A percentile compares a stretch with the other conserved stretches of the same genome.
phyloP scores from a whole-genome alignment of 768 basidiomycete species.

The Boletus tylopilopsis region DNA sequence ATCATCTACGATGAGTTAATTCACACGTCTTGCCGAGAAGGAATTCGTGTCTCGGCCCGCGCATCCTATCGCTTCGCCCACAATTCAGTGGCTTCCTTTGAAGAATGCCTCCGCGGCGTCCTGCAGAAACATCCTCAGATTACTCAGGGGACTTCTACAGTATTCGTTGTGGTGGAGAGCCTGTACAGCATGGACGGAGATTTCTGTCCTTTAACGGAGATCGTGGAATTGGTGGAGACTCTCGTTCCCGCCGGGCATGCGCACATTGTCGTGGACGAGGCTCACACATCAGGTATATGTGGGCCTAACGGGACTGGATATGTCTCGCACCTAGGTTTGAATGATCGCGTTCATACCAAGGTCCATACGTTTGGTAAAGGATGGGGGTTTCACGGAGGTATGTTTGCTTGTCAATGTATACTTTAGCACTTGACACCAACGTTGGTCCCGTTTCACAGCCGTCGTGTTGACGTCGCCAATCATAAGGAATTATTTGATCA shows the following conservation, averaged over 20 bases:
- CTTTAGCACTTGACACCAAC: background rate
- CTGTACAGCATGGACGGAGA: slow-evolving; percentile 66
- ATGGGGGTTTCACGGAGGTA: slow-evolving; percentile 20
- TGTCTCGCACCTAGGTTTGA: slow-evolving; percentile 39
- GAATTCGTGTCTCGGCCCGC: slow-evolving; percentile 38
- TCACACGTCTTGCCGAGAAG: slow-evolving; percentile 51
- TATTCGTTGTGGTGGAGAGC: slow-evolving; percentile 51
- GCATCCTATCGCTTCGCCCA: slow-evolving; percentile 39
- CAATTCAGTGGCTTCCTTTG: slow-evolving; percentile 20
- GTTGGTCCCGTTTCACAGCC: slow-evolving; percentile 1
- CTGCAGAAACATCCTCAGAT: slow-evolving; percentile 26
- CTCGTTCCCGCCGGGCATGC: slow-evolving; percentile 35
- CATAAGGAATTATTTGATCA: slow-evolving; percentile 14
- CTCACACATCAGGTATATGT: slow-evolving; percentile 52
- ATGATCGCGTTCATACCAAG: slow-evolving; percentile 39
- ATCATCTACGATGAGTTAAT: slow-evolving; percentile 52
- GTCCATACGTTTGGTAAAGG: slow-evolving; percentile 54
- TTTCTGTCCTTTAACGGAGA: slow-evolving; percentile 41
- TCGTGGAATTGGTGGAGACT: slow-evolving; percentile 38
- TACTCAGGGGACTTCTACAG: slow-evolving; percentile 21
- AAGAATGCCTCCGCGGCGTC: slow-evolving; percentile 21
- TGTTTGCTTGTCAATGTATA: background rate
- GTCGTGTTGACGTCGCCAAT: slow-evolving; percentile 14
- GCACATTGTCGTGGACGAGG: slow-evolving; percentile 54
- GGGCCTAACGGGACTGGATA: slow-evolving; percentile 44